A percentile compares a stretch with the other conserved stretches of the same genome.
Conservation (phyloP, 1,284 basidiomycete genomes). For the Mycosarcoma mackinlayi region DNA sequence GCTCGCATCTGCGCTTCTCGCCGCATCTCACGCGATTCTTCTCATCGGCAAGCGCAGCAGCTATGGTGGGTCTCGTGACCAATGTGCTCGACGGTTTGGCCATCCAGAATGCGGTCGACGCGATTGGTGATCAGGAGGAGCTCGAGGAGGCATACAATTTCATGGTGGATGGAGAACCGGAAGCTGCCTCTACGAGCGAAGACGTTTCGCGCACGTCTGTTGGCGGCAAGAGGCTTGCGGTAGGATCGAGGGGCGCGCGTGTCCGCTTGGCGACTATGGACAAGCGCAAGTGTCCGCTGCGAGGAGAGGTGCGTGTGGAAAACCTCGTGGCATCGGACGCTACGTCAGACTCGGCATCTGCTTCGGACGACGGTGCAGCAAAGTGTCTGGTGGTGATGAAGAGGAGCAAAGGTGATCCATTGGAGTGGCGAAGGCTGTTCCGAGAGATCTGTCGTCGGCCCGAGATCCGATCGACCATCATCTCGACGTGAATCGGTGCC, state of each 20-base stretch:
- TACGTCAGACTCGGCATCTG: conserved; percentile 10
- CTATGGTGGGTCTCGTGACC: conserved; percentile 41
- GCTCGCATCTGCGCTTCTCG: conserved; percentile 55
- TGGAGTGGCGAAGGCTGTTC: conserved; percentile 69
- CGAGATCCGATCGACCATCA: conserved; percentile 40
- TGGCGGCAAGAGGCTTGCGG: conserved; percentile 19
- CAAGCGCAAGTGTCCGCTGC: conserved; percentile 64
- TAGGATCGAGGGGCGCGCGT: conserved; percentile 54
- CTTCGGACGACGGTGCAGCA: conserved; percentile 4
- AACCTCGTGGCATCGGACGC: conserved; percentile 30
- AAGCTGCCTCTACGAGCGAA: conserved; percentile 5
- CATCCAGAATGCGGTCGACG: conserved; percentile 48
- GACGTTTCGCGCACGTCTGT: conserved; percentile 14
- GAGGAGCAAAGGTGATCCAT: conserved; percentile 67
- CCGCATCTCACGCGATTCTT: conserved; percentile 67
- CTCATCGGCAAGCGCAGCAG: conserved; percentile 39
- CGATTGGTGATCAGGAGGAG: conserved; percentile 60
- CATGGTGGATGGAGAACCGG: conserved; percentile 41
- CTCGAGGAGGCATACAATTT: conserved; percentile 51
- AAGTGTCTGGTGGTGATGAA: conserved; percentile 64
- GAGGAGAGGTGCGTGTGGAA: conserved; percentile 63
- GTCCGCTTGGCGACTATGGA: conserved; percentile 62
- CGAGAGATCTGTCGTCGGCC: conserved; percentile 48
- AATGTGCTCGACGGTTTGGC: conserved; percentile 44
- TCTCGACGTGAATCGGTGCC: conserved; percentile 31